Evolutionary conservation across 257 asterid genomes (phyloP), one percentile per base, ranked within the genome.

Genomic region (Ilex asprella): DNA sequence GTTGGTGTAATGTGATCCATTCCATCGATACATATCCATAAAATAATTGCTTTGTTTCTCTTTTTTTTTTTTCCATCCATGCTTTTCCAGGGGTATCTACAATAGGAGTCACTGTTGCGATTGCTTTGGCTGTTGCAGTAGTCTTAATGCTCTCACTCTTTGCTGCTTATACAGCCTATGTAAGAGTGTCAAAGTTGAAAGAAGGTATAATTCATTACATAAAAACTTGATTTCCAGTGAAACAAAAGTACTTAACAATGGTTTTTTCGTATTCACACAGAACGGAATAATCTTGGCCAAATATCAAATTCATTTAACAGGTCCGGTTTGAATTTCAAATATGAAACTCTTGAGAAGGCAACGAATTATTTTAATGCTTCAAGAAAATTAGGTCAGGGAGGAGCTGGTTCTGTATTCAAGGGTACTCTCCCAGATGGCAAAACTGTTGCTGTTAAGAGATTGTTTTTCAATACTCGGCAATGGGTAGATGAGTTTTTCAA

Each of bases 401-500:
- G 98, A 61, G 87, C 91, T 14, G 98, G 96, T 39, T 82, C 88
- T 31, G 98, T 88, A 16, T 82, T 79, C 66, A 81, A 71, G 64
- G 98, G 94, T 39, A 91, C 74, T 16, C 71, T 91, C 30, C 62
- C 91, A 0, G 67, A 84, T 57, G 95, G 96, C 10, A 78, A 80
- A 49, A 69, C 76, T 2, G 77, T 91, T 30, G 98, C 98, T 2
- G 96, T 88, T 12, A 91, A 91, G 78, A 86, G 96, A 70, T 58
- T 88, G 66, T 89, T 86, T 67, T 86, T 81, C 51, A 91, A 82
- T 77, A 86, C 98, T 0, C 84, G 89, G 64, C 96, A 88, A 54
- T 88, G 96, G 98, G 96, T 88, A 1, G 96, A 88, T 60, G 98
- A 91, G 77, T 91, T 91, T 81, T 91, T 91, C 74, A 91, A 91